Base-by-base conservation (phyloP, 139 green algal species). In the Tetratostichococcus sp. region DNA sequence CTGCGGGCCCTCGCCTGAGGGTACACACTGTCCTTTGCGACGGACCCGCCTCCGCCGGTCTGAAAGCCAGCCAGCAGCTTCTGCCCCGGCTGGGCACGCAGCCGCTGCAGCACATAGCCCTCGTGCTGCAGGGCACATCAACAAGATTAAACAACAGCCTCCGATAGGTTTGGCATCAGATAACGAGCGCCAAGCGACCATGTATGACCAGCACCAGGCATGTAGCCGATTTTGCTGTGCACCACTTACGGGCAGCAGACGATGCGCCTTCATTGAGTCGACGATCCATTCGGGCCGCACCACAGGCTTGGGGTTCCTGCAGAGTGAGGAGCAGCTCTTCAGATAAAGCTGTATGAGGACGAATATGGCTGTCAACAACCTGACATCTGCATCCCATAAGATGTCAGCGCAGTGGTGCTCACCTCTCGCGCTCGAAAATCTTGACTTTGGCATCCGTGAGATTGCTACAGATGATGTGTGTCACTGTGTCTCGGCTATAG, bases 381-480 rank as follows among this genome's bases (percentile, higher is more conserved):
- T n/a, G n/a, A n/a, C n/a, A 50, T 50, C 39, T 6, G 39, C 39
- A 50, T 21, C 6, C 39, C 39, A 50, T 50, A n/a, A 28, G 28
- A 70, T 70, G 65, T 42, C n/a, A 28, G 35, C n/a, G 65, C 35
- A 25, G 26, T 35, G 16, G 23, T 17, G 14, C 39, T 65, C 31
- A 82, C 76, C 74, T 80, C 59, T 73, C 78, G 1, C 42, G 71
- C 67, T 77, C 35, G 32, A 78, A 79, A 35, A 92, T 82, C 73
- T 91, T 92, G 30, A 98, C 75, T 77, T 98, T 98, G 4, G 88
- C 88, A 74, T 97, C 93, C 0, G 95, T 87, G 33, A 98, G 83
- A 73, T 98, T 92, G 80, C 66, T 83, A 77, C 90, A 97, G 4
- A 98, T 85, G 62, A 98, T 92, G 79, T 98, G 95, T 1, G 95